A percentile compares a stretch with the other conserved stretches of the same genome.
These are phyloP conservation scores for Nannizzia gypsea DNA, from an alignment of 2,329 filamentous ascomycete species.

Conservation along the genomic window DNA sequence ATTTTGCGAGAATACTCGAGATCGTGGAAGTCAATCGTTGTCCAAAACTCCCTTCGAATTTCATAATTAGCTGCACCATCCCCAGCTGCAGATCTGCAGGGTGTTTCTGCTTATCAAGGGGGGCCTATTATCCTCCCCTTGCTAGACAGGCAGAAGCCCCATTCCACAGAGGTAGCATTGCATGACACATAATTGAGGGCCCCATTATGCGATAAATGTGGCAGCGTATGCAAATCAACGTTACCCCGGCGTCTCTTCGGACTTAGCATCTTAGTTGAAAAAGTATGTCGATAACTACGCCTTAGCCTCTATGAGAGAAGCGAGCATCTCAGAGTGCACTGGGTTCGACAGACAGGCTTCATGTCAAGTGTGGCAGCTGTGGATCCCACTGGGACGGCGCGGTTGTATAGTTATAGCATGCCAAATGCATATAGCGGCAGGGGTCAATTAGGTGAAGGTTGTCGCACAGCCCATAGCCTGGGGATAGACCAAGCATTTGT, in stretches of 20 bases:
- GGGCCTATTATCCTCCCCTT: background rate
- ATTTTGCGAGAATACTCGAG: background rate
- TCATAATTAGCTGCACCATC: background rate
- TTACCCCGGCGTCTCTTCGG: background rate
- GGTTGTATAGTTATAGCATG: background rate
- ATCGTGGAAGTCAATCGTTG: background rate
- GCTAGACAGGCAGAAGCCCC: background rate
- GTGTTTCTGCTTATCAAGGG: background rate
- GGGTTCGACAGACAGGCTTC: background rate
- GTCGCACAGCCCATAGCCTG: constrained; percentile 4
- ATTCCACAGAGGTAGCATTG: background rate
- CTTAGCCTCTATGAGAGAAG: background rate
- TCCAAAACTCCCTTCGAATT: background rate
- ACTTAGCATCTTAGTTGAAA: background rate
- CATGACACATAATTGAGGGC: background rate
- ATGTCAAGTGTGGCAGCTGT: background rate
- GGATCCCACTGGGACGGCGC: background rate
- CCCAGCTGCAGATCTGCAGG: constrained; percentile 1
- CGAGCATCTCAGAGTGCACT: background rate
- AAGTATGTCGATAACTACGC: background rate
- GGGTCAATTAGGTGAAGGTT: background rate
- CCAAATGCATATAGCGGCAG: background rate
- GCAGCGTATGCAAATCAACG: background rate
- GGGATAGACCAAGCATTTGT: constrained; percentile 4
- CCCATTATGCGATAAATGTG: constrained; percentile 1